Conservation (phyloP, 768 basidiomycete species). For the Neoboletus magnificus region DNA sequence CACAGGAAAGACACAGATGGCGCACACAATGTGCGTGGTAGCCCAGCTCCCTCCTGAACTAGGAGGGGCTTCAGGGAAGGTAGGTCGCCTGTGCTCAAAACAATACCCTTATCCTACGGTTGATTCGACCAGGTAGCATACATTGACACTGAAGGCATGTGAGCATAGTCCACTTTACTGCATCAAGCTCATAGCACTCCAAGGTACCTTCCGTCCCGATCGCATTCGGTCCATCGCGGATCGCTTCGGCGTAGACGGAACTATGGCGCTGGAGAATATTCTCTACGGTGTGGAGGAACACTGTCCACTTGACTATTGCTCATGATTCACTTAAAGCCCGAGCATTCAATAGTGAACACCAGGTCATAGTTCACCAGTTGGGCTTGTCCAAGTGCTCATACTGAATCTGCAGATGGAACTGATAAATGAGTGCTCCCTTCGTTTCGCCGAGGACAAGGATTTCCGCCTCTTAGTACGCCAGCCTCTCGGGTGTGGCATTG, state of each 20-base stretch:
- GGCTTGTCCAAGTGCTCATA: slow-evolving; percentile 3
- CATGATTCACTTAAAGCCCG: slow-evolving; percentile 50
- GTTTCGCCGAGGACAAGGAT: slow-evolving; percentile 88
- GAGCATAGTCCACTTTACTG: neutral
- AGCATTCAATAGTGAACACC: slow-evolving; percentile 91
- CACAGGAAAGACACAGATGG: slow-evolving; percentile 94
- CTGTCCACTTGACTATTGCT: neutral
- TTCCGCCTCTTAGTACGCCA: slow-evolving; percentile 61
- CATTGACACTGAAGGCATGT: slow-evolving; percentile 79
- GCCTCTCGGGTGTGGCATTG: neutral
- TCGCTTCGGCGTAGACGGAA: slow-evolving; percentile 89
- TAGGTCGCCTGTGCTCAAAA: slow-evolving; percentile 23
- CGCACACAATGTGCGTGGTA: slow-evolving; percentile 92
- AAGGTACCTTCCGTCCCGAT: slow-evolving; percentile 94
- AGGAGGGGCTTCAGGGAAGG: slow-evolving; percentile 90
- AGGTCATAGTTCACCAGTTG: slow-evolving; percentile 43
- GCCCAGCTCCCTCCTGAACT: slow-evolving; percentile 86
- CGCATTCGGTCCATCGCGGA: slow-evolving; percentile 89
- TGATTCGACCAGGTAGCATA: slow-evolving; percentile 66
- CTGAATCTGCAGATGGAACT: slow-evolving; percentile 68
- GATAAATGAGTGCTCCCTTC: slow-evolving; percentile 82
- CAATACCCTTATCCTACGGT: neutral
- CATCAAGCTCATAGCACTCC: slow-evolving; percentile 20
- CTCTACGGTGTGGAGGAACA: slow-evolving; percentile 61
- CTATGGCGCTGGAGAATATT: slow-evolving; percentile 84